These are phyloP conservation scores for Stropharia rugosoannulata DNA, from an alignment of 768 basidiomycete genomes.

Conservation along the genomic window DNA sequence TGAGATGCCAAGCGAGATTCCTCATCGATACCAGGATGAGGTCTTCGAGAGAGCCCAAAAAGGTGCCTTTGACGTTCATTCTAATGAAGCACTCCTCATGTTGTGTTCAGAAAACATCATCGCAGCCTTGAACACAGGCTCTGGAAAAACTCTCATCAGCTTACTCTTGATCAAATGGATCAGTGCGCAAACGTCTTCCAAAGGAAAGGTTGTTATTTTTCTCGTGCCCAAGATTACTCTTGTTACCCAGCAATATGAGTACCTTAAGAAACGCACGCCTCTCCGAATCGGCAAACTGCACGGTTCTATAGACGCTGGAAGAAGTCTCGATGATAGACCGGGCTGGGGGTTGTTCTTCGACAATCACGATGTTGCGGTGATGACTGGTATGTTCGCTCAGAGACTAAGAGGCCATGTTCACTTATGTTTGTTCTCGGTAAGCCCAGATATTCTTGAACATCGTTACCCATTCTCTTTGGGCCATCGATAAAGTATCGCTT, in stretches of 20 bases:
- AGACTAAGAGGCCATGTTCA: neutral
- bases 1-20: slow-evolving; percentile 11
- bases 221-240: slow-evolving; percentile 85
- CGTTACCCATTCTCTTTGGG: slow-evolving; percentile 81
- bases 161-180: slow-evolving; percentile 79
- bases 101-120: slow-evolving; percentile 57
- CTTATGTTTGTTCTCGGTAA: slow-evolving; percentile 22
- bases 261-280: slow-evolving; percentile 62
- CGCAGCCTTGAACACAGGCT: slow-evolving; percentile 74
- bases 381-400: slow-evolving; percentile 60
- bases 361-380: slow-evolving; percentile 73
- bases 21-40: slow-evolving; percentile 70
- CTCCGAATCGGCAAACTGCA: slow-evolving; percentile 67
- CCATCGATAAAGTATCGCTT: slow-evolving; percentile 64
- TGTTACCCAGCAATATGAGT: slow-evolving; percentile 79
- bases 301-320: slow-evolving; percentile 55
- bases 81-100: neutral
- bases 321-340: slow-evolving; percentile 64
- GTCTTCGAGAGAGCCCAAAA: slow-evolving; percentile 60
- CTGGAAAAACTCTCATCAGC: slow-evolving; percentile 78
- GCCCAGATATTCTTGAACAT: slow-evolving; percentile 84
- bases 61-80: slow-evolving; percentile 23
- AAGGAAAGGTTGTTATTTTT: slow-evolving; percentile 69
- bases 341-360: slow-evolving; percentile 68
- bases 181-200: slow-evolving; percentile 44